Base-by-base conservation (phyloP, 371 early-diverging fungal species). In the Ecytonucleospora hepatopenaei region DNA sequence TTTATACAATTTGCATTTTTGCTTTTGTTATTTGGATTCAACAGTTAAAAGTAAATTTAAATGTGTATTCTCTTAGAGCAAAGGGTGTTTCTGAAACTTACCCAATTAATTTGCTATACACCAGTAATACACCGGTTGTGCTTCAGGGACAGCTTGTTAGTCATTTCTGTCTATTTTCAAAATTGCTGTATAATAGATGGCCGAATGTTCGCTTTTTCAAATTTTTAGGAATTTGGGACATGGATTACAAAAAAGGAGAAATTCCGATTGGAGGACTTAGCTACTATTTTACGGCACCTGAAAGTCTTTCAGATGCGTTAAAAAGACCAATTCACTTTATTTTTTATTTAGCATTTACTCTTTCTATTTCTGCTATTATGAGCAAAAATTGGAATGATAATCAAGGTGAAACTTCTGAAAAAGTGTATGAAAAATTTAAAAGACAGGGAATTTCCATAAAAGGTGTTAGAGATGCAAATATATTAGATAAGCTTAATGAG, bases 121-220 rank as follows among this genome's bases (percentile, higher is more conserved):
- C 97, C 48, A 92, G 94, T 74, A 94, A 91, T 84, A 97, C 92
- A 91, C 98, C 99, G 59, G 89, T 98, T 74, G 94, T 97, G 89
- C 85, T 95, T 65, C 95, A 96, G 82, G 91, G 93, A 34, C 90
- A 97, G 54, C 83, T 96, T 68, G 86, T 89, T 49, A 88, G 92
- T 74, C 88, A 94, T 78, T 82, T 92, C 69, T 93, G 89, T 80
- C 86, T 92, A 81, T 84, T 94, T 75, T 93, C 94, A 19, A 93
- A 92, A 83, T 84, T 92, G 78, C 84, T 97, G 51, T 93, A 86
- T 84, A 87, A 84, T 78, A 85, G 89, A 63, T 94, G 90, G 84
- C 93, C 94, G 1, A 85, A 89, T 48, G 91, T 89, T 82, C 82
- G 94, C 34, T 80, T 95, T 69, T 87, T 96, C 55, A 83, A 89